Percentiles rank a stretch among this genome's conserved stretches.
Conservation (phyloP, 2,329 filamentous ascomycete species). For the Colletotrichum sp. region DNA sequence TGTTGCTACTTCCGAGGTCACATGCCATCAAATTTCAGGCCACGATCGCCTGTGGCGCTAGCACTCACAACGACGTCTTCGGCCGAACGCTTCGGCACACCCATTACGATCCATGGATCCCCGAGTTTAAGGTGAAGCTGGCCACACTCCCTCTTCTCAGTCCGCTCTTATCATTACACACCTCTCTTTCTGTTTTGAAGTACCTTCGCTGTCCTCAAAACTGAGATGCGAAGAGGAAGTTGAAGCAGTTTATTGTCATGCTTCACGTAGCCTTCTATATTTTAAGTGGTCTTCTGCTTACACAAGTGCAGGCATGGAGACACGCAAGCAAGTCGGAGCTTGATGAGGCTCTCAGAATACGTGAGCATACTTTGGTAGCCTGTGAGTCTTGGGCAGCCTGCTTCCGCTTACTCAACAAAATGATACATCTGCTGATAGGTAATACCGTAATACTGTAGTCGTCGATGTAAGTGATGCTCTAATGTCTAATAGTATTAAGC, state of each 20-base stretch:
- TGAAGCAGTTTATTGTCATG: neutral
- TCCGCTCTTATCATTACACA: neutral
- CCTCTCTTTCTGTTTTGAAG: neutral
- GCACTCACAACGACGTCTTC: neutral
- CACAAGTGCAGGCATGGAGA: neutral
- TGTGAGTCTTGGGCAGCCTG: slow-evolving; percentile 28
- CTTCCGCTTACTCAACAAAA: no score
- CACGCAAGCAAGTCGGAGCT: slow-evolving; percentile 1
- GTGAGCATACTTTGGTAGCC: slow-evolving; percentile 30
- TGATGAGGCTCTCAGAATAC: slow-evolving; percentile 8
- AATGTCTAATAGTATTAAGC: neutral
- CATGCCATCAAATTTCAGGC: neutral
- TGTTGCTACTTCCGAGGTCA: neutral
- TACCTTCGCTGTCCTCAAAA: neutral
- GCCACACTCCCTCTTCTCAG: neutral
- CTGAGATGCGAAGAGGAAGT: neutral
- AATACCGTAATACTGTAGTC: neutral
- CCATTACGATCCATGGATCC: neutral
- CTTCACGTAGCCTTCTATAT: neutral
- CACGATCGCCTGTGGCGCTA: neutral
- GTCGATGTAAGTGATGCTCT: neutral
- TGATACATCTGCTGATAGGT: neutral
- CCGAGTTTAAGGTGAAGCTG: neutral
- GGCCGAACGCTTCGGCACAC: neutral
- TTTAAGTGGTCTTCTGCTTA: neutral